Conservation (phyloP, 2,329 filamentous ascomycete species). For the Fusarium compactum region DNA sequence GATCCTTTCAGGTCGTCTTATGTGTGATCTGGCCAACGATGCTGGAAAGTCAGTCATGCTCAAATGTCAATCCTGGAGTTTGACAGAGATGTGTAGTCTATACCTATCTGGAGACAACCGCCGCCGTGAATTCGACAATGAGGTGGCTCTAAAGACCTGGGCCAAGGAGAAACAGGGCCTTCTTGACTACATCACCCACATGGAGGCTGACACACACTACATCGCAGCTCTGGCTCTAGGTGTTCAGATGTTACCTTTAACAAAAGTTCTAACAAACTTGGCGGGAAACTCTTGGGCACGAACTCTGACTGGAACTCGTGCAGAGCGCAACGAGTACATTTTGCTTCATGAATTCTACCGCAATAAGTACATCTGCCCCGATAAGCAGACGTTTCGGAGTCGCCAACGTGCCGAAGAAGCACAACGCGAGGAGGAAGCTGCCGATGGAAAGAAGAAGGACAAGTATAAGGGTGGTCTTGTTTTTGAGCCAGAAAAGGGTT, state of each 20-base stretch:
- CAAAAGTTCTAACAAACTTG: constrained; percentile 94
- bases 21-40: constrained; percentile 96
- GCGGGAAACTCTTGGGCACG: constrained; percentile 98
- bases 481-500: constrained; percentile 95
- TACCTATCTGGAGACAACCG: constrained; percentile 80
- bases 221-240: constrained; percentile 90
- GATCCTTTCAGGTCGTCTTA: constrained; percentile 85
- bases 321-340: constrained; percentile 99
- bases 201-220: constrained; percentile 95
- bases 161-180: constrained; percentile 81
- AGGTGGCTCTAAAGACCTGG: constrained; percentile 88
- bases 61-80: constrained; percentile 97
- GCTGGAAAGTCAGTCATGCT: constrained; percentile 97
- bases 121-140: constrained; percentile 89
- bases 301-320: constrained; percentile 93
- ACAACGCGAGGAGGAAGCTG: constrained; percentile 72
- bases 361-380: constrained; percentile 97
- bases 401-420: constrained; percentile 81
- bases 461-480: constrained; percentile 99
- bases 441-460: constrained; percentile 94
- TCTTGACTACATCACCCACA: constrained; percentile 93
- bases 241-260: constrained; percentile 91
- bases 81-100: constrained; percentile 96
- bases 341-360: constrained; percentile 94
- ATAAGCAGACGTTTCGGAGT: constrained; percentile 86